Base-by-base conservation (phyloP, 805 yeast species). In the Starmerella riodocensis region DNA sequence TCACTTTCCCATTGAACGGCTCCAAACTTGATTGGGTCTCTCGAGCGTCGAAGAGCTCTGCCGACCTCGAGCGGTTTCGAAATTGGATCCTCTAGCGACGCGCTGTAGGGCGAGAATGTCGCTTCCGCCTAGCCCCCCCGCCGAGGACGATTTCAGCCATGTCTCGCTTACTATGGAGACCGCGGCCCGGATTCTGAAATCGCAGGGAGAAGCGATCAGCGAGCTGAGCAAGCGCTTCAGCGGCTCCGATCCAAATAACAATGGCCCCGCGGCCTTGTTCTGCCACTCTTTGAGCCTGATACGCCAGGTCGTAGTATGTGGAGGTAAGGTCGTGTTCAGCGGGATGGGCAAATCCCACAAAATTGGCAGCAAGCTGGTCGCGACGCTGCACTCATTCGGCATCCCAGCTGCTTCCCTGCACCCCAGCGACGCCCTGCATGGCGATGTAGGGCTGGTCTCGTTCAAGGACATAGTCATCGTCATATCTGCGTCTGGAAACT, bases 401-500 rank as follows among this genome's bases (percentile, higher is more conserved):
- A 68, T 84, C 37, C 75, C 73, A 37, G 66, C 93, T 0, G 70
- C 74, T 0, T 50, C 70, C 1, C 60, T 84, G 39, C 94, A 84
- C 54, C 94, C 95, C 0, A 63, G 81, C 4, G 95, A 84, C 45
- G 94, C 94, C 0, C 62, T 85, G 16, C 95, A 84, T 56, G 95
- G 95, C 5, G 95, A 84, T 56, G 66, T 84, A 50, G 95, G 95
- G 2, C 59, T 76, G 28, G 60, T 85, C 7, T 59, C 71, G 36
- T 67, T 67, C 14, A 61, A 67, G 19, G 67, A 68, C 42, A 82
- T 78, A 47, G 45, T 84, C 37, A 57, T 85, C 2, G 62, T 82
- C 51, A 71, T 84, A 27, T 74, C 86, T 0, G 79, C 86, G 1
- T 76, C 88, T 23, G 95, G 95, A 1, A 76, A 75, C 50, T 78